Conservation (phyloP, 768 basidiomycete species). For the Suillus brevipes region DNA sequence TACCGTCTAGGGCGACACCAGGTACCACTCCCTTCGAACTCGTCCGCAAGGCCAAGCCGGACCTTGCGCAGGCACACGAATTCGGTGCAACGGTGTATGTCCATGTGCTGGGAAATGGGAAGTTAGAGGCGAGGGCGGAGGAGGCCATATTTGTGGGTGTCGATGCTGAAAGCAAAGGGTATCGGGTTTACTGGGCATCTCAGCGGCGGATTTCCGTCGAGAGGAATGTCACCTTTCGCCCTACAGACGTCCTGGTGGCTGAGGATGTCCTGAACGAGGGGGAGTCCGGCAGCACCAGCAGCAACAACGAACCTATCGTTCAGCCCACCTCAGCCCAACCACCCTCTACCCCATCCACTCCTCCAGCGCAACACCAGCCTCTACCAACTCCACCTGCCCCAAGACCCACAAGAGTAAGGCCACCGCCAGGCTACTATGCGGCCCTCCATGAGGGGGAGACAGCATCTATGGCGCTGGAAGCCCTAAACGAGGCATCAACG, state of each 20-base stretch:
- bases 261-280: slow-evolving; percentile 8
- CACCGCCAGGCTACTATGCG: no score
- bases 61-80: background rate
- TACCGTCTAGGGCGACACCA: slow-evolving; percentile 25
- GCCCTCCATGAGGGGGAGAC: background rate
- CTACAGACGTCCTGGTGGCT: background rate
- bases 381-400: no score
- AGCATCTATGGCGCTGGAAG: background rate
- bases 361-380: no score
- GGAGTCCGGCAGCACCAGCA: background rate
- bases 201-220: slow-evolving; percentile 26
- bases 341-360: no score
- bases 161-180: slow-evolving; percentile 33
- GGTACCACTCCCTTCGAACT: slow-evolving; percentile 21
- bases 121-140: slow-evolving; percentile 26
- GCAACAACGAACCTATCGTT: no score
- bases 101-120: slow-evolving; percentile 17
- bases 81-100: slow-evolving; percentile 13
- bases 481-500: background rate
- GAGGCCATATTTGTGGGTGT: slow-evolving; percentile 37
- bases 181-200: slow-evolving; percentile 32
- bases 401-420: no score
- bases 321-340: background rate
- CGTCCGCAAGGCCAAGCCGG: background rate
- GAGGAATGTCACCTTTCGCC: slow-evolving; percentile 26